These are phyloP conservation scores for Bauhinia variegata DNA, from an alignment of 306 rosid genomes.

Conservation along the genomic window DNA sequence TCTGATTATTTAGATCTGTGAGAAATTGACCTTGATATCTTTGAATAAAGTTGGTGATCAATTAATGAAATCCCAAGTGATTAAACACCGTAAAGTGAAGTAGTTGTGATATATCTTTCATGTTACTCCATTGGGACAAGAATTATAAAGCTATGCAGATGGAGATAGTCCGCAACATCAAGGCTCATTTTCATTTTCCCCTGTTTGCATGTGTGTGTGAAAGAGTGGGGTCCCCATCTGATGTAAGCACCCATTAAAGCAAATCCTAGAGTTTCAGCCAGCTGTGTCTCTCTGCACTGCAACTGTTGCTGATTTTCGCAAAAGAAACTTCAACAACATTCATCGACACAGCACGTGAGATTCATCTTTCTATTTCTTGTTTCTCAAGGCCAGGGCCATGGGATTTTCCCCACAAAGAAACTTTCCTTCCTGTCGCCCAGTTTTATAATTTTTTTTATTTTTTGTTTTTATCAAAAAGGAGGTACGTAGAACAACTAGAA, in stretches of 20 bases:
- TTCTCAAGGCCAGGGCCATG: not conserved
- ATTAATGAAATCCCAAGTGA: conserved; percentile 7
- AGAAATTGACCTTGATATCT: no score
- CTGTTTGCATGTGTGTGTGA: not conserved
- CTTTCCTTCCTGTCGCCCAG: not conserved
- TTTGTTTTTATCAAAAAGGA: no score
- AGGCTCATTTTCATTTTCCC: not conserved
- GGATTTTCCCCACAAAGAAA: not conserved
- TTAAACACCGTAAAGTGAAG: not conserved
- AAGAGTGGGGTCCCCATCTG: not conserved
- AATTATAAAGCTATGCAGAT: conserved; percentile 17
- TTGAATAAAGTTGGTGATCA: conserved; percentile 27
- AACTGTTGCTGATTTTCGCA: not conserved
- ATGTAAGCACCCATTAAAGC: no score
- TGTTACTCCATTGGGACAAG: conserved; percentile 36
- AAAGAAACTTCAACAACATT: not conserved
- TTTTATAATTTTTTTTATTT: no score
- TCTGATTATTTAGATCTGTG: no score
- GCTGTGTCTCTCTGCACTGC: conserved; percentile 16
- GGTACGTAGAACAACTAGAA: no score
- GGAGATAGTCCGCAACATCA: conserved; percentile 30
- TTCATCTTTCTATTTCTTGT: conserved; percentile 26
- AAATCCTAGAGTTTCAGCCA: conserved; percentile 3
- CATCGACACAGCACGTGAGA: conserved; percentile 29
- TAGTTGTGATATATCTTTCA: conserved; percentile 13